Conservation (phyloP, 345 rosid species). For the Lepidium didymum region DNA sequence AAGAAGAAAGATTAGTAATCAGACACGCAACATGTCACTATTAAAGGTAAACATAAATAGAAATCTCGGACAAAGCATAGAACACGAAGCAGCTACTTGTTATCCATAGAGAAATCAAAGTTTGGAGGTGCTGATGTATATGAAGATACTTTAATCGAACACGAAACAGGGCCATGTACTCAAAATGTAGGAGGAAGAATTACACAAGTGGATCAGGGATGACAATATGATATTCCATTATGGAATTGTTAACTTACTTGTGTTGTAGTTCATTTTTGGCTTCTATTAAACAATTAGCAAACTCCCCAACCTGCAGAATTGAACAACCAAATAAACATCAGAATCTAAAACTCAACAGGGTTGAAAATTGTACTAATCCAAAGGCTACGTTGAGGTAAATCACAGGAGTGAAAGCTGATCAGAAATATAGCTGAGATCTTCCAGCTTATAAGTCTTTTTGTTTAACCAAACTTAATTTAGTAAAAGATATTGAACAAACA, state of each 20-base stretch:
- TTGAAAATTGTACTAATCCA: not conserved
- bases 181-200: not conserved
- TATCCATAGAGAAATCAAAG: not conserved
- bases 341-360: not conserved
- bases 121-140: not conserved
- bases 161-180: not conserved
- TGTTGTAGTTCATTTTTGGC: slow-evolving; percentile 72
- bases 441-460: not conserved
- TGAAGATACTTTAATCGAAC: not conserved
- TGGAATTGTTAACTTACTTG: slow-evolving; percentile 48
- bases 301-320: slow-evolving; percentile 63
- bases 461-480: not conserved
- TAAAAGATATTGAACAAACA: not conserved
- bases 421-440: not conserved
- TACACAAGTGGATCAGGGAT: not conserved
- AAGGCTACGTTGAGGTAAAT: not conserved
- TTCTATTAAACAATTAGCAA: slow-evolving; percentile 77
- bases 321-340: slow-evolving; percentile 1
- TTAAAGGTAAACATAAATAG: not conserved
- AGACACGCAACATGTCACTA: not conserved
- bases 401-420: slow-evolving; percentile 1
- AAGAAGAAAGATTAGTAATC: not conserved
- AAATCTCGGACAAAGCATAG: not conserved
- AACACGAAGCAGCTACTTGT: not conserved
- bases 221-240: not conserved